These are phyloP conservation scores for Lineolata rhizophorae DNA, from an alignment of 495 filamentous ascomycete genomes.

Conservation along the genomic window DNA sequence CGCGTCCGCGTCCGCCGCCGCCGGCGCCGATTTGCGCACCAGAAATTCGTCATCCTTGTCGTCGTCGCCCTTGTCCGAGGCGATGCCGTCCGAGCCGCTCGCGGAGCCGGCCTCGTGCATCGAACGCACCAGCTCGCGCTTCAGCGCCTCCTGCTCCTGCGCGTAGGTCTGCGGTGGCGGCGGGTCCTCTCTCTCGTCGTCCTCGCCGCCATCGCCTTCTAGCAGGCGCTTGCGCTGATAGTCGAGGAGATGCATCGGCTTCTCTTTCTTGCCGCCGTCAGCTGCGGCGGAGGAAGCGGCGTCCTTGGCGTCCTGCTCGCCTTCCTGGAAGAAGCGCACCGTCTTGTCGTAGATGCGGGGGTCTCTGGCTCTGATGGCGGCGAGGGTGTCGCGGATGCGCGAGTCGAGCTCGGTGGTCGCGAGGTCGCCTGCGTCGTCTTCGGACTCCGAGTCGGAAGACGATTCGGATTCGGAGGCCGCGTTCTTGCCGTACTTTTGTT, in stretches of 20 bases:
- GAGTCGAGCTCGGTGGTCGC: conserved; percentile 62
- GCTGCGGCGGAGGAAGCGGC: too few species aligned
- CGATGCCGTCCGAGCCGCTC: too few species aligned
- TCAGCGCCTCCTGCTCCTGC: conserved; percentile 69
- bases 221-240: conserved; percentile 80
- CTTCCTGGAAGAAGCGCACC: conserved; percentile 45
- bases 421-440: conserved; percentile 76
- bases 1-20: conserved; percentile 27
- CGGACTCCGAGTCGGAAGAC: conserved; percentile 50
- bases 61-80: conserved; percentile 28
- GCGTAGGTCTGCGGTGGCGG: conserved; percentile 43
- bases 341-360: conserved; percentile 70
- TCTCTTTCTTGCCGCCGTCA: conserved; percentile 43
- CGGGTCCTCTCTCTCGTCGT: conserved; percentile 31
- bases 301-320: conserved; percentile 14
- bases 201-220: conserved; percentile 33
- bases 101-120: conserved; percentile 60
- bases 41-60: conserved; percentile 57
- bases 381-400: conserved; percentile 65
- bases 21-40: conserved; percentile 7
- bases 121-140: conserved; percentile 49
- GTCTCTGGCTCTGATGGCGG: conserved; percentile 74
- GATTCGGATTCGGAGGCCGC: conserved; percentile 25
- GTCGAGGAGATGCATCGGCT: conserved; percentile 68
- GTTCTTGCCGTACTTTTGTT: conserved; percentile 61